Evolutionary conservation across 1,139 yeast genomes (phyloP), one percentile per base, ranked within the genome.

Genomic region (Debaryomyces nepalensis): DNA sequence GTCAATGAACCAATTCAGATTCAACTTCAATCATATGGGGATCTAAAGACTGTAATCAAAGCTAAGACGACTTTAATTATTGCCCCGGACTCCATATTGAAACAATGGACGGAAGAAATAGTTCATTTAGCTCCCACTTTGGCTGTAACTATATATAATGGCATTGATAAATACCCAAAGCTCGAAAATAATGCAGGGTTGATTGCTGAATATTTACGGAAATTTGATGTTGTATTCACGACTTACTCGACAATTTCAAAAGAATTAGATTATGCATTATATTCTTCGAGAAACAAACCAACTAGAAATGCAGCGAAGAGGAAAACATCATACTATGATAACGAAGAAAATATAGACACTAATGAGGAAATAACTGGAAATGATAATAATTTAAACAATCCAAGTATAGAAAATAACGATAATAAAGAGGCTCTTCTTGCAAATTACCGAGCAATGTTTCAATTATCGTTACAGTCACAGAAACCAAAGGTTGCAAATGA

Each of bases 61-160:
- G 70, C 84, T 0, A 82, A 81, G 49, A 79, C 97, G 0, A 88
- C 97, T 0, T 66, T 93, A 35, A 83, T 93, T 18, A 81, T 93
- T 5, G 87, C 96, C 10, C 98, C 99, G 0, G 84, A 81, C 30
- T 79, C 96, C 0, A 88, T 93, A 45, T 63, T 87, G 19, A 70
- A 77, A 34, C 98, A 93, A 59, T 93, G 98, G 98, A 72, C 76
- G 1, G 81, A 81, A 15, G 98, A 91, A 63, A 72, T 90, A 5
- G 59, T 66, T 2, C 65, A 70, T 29, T 80, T 86, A 42, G 83
- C 90, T 0, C 74, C 81, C 0, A 66, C 76, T 30, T 59, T 84
- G 33, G 77, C 74, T 6, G 79, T 86, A 0, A 76, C 81, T 32
- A 72, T 81, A 6, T 89, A 89, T 59, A 65, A 70, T 33, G 96